A percentile compares a stretch with the other conserved stretches of the same genome.
These are phyloP conservation scores for Strigomonas culicis DNA, from an alignment of 208 protist species.

Conservation along the genomic window DNA sequence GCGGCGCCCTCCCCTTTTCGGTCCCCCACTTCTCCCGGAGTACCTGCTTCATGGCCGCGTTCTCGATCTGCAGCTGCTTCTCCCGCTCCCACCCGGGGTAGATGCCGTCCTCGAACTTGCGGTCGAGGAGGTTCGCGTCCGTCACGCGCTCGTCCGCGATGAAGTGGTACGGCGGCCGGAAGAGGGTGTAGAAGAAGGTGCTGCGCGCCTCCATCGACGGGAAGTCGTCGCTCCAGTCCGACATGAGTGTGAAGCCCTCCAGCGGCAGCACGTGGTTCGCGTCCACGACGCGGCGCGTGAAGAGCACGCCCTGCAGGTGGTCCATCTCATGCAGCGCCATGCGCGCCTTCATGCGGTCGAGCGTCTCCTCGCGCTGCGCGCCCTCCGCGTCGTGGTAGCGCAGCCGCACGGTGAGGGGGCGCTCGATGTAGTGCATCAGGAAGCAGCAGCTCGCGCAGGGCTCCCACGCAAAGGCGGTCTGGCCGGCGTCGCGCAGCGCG, in stretches of 20 bases:
- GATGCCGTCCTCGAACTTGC: constrained; percentile 87
- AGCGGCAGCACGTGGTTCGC: constrained; percentile 85
- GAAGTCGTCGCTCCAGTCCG: constrained; percentile 88
- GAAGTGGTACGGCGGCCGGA: constrained; percentile 79
- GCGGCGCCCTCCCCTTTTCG: constrained; percentile 19
- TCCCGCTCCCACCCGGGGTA: constrained; percentile 83
- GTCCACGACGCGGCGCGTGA: constrained; percentile 81
- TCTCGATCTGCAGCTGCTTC: constrained; percentile 68
- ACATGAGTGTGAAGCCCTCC: constrained; percentile 84
- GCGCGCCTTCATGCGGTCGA: constrained; percentile 70
- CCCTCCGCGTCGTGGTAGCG: constrained; percentile 47
- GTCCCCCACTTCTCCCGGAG: constrained; percentile 41
- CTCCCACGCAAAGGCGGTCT: constrained; percentile 86
- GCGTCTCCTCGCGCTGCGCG: constrained; percentile 25
- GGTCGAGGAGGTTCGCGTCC: constrained; percentile 79
- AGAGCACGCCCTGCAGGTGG: constrained; percentile 80
- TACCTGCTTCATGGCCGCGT: constrained; percentile 45
- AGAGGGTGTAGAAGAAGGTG: constrained; percentile 87
- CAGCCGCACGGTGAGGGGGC: constrained; percentile 59
- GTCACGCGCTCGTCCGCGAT: constrained; percentile 39
- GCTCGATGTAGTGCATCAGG: constrained; percentile 90
- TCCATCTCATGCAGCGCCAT: constrained; percentile 88
- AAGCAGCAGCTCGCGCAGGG: constrained; percentile 88
- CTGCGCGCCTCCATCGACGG: constrained; percentile 87
- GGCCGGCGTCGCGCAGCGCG: constrained; percentile 32